Evolutionary conservation across 1,139 yeast genomes (phyloP).

Genomic region (Groenewaldozyma auringiensis): DNA sequence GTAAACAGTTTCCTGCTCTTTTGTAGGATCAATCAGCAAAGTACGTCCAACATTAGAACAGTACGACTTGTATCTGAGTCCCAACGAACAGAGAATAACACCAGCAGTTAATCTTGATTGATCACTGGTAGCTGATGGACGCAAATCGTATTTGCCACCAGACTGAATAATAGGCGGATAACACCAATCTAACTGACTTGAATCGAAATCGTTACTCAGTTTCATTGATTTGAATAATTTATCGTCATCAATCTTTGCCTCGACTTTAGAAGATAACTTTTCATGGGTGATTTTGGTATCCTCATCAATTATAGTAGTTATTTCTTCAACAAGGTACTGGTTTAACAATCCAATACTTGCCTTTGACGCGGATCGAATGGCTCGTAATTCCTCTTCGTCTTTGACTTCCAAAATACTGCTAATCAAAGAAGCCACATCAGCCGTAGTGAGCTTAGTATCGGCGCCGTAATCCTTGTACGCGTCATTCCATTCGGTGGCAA

Average conservation of each 20-base stretch:
- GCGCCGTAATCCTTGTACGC: conserved; percentile 25
- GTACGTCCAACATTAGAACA: conserved; percentile 87
- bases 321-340: conserved; percentile 74
- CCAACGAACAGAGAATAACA: conserved; percentile 75
- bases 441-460: conserved; percentile 30
- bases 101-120: conserved; percentile 63
- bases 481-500: conserved; percentile 60
- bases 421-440: conserved; percentile 49
- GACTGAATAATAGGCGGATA: conserved; percentile 88
- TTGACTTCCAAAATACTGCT: conserved; percentile 63
- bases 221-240: conserved; percentile 58
- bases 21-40: conserved; percentile 82
- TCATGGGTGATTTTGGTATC: conserved; percentile 70
- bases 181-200: conserved; percentile 84
- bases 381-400: conserved; percentile 68
- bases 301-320: conserved; percentile 82
- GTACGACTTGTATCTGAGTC: conserved; percentile 80
- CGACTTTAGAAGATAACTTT: conserved; percentile 67
- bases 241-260: conserved; percentile 70
- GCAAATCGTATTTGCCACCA: conserved; percentile 77
- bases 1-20: conserved; percentile 70
- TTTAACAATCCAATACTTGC: conserved; percentile 72
- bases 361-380: conserved; percentile 64
- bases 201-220: conserved; percentile 59
- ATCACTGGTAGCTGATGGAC: conserved; percentile 74